A percentile compares a stretch with the other conserved stretches of the same genome.
These are phyloP conservation scores for Pyrrhoderma noxium DNA, from an alignment of 1,284 basidiomycete genomes.

Conservation along the genomic window DNA sequence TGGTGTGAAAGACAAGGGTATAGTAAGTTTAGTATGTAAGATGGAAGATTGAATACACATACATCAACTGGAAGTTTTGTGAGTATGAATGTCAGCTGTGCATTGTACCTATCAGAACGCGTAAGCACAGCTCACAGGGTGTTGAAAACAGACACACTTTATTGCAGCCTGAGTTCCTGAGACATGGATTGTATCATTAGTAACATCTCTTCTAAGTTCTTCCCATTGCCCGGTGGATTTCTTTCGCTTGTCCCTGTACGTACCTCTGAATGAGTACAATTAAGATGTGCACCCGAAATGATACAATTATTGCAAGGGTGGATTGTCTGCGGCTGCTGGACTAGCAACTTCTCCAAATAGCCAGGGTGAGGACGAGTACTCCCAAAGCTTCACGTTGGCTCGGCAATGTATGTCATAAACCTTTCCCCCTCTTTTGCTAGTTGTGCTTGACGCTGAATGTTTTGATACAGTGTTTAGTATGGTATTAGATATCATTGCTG, in stretches of 20 bases:
- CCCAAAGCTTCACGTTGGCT: slow-evolving; percentile 16
- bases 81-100: slow-evolving; percentile 76
- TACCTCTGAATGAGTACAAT: slow-evolving; percentile 10
- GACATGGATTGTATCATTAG: slow-evolving; percentile 51
- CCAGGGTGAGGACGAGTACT: slow-evolving; percentile 44
- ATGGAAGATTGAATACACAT: slow-evolving; percentile 25
- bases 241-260: slow-evolving; percentile 76
- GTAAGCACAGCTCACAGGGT: not conserved
- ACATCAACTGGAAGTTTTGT: slow-evolving; percentile 68
- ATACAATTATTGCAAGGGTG: no score
- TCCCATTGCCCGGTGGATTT: slow-evolving; percentile 85
- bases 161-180: slow-evolving; percentile 42
- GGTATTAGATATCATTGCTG: slow-evolving; percentile 81
- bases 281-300: no score
- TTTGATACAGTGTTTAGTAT: slow-evolving; percentile 71
- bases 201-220: slow-evolving; percentile 56
- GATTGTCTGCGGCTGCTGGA: no score
- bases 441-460: not conserved
- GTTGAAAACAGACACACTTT: slow-evolving; percentile 38
- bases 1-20: slow-evolving; percentile 7
- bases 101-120: slow-evolving; percentile 64
- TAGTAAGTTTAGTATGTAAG: not conserved
- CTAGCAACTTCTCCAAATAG: no score
- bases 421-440: not conserved
- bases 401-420: slow-evolving; percentile 18